Conservation (phyloP, 2,329 filamentous ascomycete species). For the Clarireedia paspali region DNA sequence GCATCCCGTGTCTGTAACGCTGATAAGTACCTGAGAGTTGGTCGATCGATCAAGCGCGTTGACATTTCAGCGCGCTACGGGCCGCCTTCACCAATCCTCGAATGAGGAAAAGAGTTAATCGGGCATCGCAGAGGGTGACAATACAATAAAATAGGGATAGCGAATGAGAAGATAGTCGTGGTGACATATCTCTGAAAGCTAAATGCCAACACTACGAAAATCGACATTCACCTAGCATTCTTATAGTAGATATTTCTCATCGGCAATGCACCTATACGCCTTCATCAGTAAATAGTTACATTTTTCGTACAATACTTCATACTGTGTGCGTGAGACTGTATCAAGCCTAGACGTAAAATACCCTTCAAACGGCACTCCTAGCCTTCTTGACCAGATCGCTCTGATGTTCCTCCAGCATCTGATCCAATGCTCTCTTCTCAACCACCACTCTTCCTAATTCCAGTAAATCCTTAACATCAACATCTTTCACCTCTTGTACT, state of each 20-base stretch:
- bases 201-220: too few relatives aligned
- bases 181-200: too few relatives aligned
- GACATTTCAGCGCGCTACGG: too few relatives aligned
- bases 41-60: too few relatives aligned
- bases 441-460: conserved; percentile 80
- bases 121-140: too few relatives aligned
- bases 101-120: too few relatives aligned
- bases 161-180: too few relatives aligned
- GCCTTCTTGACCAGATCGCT: conserved; percentile 45
- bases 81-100: too few relatives aligned
- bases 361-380: conserved; percentile 17
- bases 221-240: too few relatives aligned
- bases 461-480: conserved; percentile 92
- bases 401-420: conserved; percentile 66
- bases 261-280: background rate
- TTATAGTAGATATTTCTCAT: background rate
- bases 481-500: conserved; percentile 63
- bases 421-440: conserved; percentile 71
- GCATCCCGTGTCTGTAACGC: too few relatives aligned
- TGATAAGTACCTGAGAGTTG: too few relatives aligned
- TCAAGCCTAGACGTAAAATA: background rate
- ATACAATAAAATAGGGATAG: too few relatives aligned
- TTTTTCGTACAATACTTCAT: conserved; percentile 2
- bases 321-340: conserved; percentile 2
- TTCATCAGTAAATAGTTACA: conserved; percentile 5